These are phyloP conservation scores for Talaromyces trachyspermus DNA, from an alignment of 495 filamentous ascomycete genomes.

Conservation along the genomic window DNA sequence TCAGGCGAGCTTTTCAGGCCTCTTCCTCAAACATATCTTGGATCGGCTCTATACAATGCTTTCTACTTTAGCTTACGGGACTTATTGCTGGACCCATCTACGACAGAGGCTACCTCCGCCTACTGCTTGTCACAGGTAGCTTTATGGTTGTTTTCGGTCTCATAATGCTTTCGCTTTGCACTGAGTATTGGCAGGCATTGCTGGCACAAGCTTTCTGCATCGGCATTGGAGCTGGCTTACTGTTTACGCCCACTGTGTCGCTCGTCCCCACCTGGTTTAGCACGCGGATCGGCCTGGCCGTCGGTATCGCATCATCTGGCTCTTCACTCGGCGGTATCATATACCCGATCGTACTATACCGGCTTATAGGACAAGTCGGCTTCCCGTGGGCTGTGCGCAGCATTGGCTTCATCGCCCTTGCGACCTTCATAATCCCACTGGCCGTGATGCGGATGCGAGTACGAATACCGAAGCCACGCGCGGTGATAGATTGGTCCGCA, in stretches of 20 bases:
- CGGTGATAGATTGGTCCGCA: slow-evolving; percentile 4
- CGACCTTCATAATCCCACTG: slow-evolving; percentile 10
- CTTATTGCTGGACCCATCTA: slow-evolving; percentile 62
- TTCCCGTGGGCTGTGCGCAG: slow-evolving; percentile 72
- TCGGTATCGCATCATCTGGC: slow-evolving; percentile 61
- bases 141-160: slow-evolving; percentile 59
- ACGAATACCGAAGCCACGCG: not conserved
- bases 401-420: slow-evolving; percentile 60
- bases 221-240: slow-evolving; percentile 44
- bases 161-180: slow-evolving; percentile 58
- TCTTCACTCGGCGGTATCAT: slow-evolving; percentile 44
- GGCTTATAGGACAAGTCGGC: slow-evolving; percentile 55
- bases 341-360: slow-evolving; percentile 59
- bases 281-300: slow-evolving; percentile 50
- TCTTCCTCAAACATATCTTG: slow-evolving; percentile 15
- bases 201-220: slow-evolving; percentile 31
- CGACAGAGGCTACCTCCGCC: slow-evolving; percentile 64
- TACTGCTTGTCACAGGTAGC: slow-evolving; percentile 41
- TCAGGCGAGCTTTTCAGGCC: slow-evolving; percentile 15
- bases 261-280: slow-evolving; percentile 57
- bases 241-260: slow-evolving; percentile 56
- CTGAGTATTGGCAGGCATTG: slow-evolving; percentile 42
- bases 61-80: slow-evolving; percentile 23
- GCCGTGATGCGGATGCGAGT: not conserved
- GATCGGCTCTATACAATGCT: not conserved